Conservation (phyloP, 2,329 filamentous ascomycete species). For the Fusarium compactum region DNA sequence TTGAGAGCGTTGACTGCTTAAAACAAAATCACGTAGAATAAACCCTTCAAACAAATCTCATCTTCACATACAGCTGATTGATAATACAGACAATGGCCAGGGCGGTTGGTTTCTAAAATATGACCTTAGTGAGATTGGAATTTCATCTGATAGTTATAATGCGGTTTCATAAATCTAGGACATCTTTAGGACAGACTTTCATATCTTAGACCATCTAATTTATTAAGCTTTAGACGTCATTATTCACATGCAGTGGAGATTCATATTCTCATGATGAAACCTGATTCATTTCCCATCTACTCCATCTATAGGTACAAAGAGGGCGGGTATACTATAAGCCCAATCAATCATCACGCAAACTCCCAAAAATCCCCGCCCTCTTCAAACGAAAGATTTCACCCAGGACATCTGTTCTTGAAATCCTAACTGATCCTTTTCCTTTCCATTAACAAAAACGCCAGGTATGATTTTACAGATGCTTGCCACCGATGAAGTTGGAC, state of each 20-base stretch:
- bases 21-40: background rate
- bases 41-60: background rate
- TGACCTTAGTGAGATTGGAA: background rate
- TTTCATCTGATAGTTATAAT: background rate
- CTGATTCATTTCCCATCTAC: slow-evolving; percentile 36
- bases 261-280: slow-evolving; percentile 8
- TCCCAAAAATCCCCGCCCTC: slow-evolving; percentile 18
- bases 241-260: background rate
- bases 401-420: slow-evolving; percentile 1
- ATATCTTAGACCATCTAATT: background rate
- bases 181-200: background rate
- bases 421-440: slow-evolving; percentile 3
- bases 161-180: background rate
- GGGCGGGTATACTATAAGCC: slow-evolving; percentile 14
- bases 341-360: slow-evolving; percentile 32
- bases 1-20: background rate
- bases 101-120: too few relatives aligned
- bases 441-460: slow-evolving; percentile 44
- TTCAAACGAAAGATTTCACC: slow-evolving; percentile 20
- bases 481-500: slow-evolving; percentile 94
- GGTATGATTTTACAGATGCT: slow-evolving; percentile 73
- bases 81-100: background rate
- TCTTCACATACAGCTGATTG: background rate
- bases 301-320: slow-evolving; percentile 42
- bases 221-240: background rate